A percentile compares a stretch with the other conserved stretches of the same genome.
phyloP scores from a whole-genome alignment of 352 stramenopile species.

The Pythium sp. region DNA sequence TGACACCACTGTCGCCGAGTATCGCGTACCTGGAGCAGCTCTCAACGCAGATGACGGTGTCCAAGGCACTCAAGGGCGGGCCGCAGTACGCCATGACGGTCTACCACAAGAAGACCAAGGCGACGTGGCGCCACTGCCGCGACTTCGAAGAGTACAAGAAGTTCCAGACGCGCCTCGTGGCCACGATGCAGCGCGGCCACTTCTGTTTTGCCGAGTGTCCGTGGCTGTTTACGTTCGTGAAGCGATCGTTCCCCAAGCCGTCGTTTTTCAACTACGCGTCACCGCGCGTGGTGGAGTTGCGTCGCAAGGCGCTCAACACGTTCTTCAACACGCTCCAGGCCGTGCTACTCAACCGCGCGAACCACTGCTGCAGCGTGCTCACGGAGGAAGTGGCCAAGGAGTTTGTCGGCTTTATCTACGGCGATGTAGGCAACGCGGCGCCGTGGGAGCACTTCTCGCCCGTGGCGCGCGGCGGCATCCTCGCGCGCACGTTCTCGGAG shows the following conservation, averaged over 20 bases:
- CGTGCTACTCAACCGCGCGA: slow-evolving; percentile 28
- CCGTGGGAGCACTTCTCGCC: slow-evolving; percentile 11
- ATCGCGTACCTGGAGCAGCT: slow-evolving; percentile 13
- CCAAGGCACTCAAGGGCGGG: slow-evolving; percentile 1
- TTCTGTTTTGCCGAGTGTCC: slow-evolving; percentile 51
- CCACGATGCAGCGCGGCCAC: slow-evolving; percentile 31
- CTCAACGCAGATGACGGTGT: not conserved
- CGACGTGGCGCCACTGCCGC: slow-evolving; percentile 11
- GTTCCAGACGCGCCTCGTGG: slow-evolving; percentile 30
- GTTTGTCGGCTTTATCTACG: slow-evolving; percentile 30
- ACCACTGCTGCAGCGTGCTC: slow-evolving; percentile 30
- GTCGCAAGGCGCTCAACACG: slow-evolving; percentile 34
- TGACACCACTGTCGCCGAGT: not conserved
- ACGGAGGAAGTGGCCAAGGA: slow-evolving; percentile 23
- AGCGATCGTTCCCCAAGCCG: slow-evolving; percentile 41
- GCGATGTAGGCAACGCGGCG: slow-evolving; percentile 5
- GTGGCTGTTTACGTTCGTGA: slow-evolving; percentile 46
- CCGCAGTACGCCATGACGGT: slow-evolving; percentile 13
- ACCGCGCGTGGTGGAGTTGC: slow-evolving; percentile 28
- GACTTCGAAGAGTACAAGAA: slow-evolving; percentile 20
- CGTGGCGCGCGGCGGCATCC: slow-evolving; percentile 2
- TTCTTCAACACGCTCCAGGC: slow-evolving; percentile 35
- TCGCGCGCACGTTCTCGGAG: slow-evolving; percentile 13
- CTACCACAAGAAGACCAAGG: slow-evolving; percentile 1
- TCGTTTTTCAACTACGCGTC: slow-evolving; percentile 26